A percentile compares a stretch with the other conserved stretches of the same genome.
These are phyloP conservation scores for Lobulomyces angularis DNA, from an alignment of 192 early-diverging fungal species.

Conservation along the genomic window DNA sequence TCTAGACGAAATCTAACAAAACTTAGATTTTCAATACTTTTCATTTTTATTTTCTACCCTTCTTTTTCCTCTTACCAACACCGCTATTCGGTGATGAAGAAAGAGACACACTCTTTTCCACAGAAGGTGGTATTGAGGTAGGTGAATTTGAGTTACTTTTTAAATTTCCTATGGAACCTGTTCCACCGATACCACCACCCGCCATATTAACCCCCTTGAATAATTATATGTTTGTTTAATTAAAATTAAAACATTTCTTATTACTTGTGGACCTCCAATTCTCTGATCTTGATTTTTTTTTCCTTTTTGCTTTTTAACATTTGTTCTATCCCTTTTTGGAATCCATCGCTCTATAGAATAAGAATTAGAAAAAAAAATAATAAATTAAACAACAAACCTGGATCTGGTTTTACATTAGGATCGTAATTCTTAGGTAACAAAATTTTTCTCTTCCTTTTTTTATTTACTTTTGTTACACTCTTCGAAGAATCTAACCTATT, in stretches of 20 bases:
- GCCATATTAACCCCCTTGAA: constrained; percentile 46
- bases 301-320: constrained; percentile 22
- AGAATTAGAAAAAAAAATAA: neutral
- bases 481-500: constrained; percentile 10
- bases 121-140: no score
- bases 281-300: constrained; percentile 42
- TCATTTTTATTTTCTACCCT: no score
- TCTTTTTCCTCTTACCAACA: no score
- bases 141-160: no score
- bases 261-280: constrained; percentile 54
- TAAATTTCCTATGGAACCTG: no score
- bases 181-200: constrained; percentile 58
- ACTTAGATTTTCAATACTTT: no score
- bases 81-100: no score
- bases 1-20: no score
- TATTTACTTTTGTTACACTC: constrained; percentile 18
- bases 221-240: no score
- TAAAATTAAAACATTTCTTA: no score
- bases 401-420: constrained; percentile 35
- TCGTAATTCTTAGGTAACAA: constrained; percentile 46
- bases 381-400: constrained; percentile 13
- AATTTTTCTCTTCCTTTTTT: constrained; percentile 43
- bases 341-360: constrained; percentile 49
- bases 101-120: no score
- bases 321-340: constrained; percentile 49